phyloP scores from a whole-genome alignment of 805 yeast genomes.

The Kodamaea laetipori region DNA sequence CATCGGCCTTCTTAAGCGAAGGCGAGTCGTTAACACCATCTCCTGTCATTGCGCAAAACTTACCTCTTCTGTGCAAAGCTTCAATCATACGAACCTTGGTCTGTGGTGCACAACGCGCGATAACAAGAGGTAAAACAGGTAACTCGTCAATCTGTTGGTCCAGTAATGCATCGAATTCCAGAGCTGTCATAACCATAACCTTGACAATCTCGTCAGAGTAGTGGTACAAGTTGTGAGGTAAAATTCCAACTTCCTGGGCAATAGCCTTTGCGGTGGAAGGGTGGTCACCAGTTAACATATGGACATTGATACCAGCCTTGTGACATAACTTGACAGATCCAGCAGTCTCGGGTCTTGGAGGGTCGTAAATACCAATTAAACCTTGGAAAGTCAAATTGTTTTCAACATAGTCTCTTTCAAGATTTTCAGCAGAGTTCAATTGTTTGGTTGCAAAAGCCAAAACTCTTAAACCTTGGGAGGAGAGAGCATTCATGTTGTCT shows the following conservation, averaged over 20 bases:
- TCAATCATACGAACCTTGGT: slow-evolving; percentile 46
- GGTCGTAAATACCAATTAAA: slow-evolving; percentile 76
- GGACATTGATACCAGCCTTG: slow-evolving; percentile 74
- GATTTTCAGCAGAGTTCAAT: slow-evolving; percentile 21
- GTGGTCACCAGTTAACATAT: slow-evolving; percentile 82
- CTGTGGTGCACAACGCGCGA: slow-evolving; percentile 45
- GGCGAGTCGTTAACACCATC: slow-evolving; percentile 87
- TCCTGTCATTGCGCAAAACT: slow-evolving; percentile 45
- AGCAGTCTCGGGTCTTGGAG: slow-evolving; percentile 72
- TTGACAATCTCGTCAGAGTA: slow-evolving; percentile 57
- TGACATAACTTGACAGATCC: slow-evolving; percentile 67
- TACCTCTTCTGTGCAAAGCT: slow-evolving; percentile 39
- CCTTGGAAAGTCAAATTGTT: slow-evolving; percentile 59
- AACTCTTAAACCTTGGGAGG: slow-evolving; percentile 62
- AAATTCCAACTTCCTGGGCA: slow-evolving; percentile 78
- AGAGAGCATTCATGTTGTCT: slow-evolving; percentile 57
- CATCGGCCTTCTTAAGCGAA: slow-evolving; percentile 72
- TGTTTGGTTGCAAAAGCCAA: slow-evolving; percentile 59
- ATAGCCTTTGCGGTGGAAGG: slow-evolving; percentile 78
- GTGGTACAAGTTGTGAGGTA: slow-evolving; percentile 56
- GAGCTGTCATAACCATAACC: slow-evolving; percentile 45
- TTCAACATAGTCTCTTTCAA: slow-evolving; percentile 49
- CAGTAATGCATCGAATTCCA: slow-evolving; percentile 34
- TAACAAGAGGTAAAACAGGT: slow-evolving; percentile 42
- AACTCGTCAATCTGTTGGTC: slow-evolving; percentile 37